phyloP scores from a whole-genome alignment of 1,284 basidiomycete genomes.

The Cryptococcus floricola region DNA sequence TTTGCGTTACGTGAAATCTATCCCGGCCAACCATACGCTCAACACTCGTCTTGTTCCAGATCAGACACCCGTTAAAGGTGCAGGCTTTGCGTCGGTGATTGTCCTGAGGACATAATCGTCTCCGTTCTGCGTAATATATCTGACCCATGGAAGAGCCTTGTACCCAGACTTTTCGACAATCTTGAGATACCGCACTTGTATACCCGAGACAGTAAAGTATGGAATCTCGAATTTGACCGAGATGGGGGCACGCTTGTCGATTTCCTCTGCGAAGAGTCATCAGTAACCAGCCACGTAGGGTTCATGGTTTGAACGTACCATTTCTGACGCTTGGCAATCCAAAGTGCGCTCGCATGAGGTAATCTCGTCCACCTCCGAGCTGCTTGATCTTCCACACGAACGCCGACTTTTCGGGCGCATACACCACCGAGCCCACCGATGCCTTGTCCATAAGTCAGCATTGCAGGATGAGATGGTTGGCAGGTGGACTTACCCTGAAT shows the following conservation, averaged over 20 bases:
- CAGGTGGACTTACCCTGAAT: constrained; percentile 65
- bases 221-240: constrained; percentile 97
- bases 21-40: neutral
- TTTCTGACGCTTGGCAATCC: constrained; percentile 83
- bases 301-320: constrained; percentile 54
- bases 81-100: constrained; percentile 41
- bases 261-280: constrained; percentile 58
- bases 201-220: constrained; percentile 95
- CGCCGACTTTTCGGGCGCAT: constrained; percentile 90
- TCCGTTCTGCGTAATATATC: constrained; percentile 67
- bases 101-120: constrained; percentile 70
- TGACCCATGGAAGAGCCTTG: constrained; percentile 51
- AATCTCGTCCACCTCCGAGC: constrained; percentile 85
- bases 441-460: constrained; percentile 54
- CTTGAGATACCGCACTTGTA: constrained; percentile 89
- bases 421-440: constrained; percentile 85
- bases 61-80: constrained; percentile 1
- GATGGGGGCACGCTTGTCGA: constrained; percentile 88
- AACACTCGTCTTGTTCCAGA: neutral
- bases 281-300: neutral
- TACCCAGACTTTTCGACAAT: constrained; percentile 98
- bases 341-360: constrained; percentile 93
- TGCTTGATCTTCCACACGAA: constrained; percentile 99
- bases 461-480: neutral
- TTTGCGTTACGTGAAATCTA: neutral